These are phyloP conservation scores for Massariosphaeria phaeospora DNA, from an alignment of 495 filamentous ascomycete species.

Conservation along the genomic window DNA sequence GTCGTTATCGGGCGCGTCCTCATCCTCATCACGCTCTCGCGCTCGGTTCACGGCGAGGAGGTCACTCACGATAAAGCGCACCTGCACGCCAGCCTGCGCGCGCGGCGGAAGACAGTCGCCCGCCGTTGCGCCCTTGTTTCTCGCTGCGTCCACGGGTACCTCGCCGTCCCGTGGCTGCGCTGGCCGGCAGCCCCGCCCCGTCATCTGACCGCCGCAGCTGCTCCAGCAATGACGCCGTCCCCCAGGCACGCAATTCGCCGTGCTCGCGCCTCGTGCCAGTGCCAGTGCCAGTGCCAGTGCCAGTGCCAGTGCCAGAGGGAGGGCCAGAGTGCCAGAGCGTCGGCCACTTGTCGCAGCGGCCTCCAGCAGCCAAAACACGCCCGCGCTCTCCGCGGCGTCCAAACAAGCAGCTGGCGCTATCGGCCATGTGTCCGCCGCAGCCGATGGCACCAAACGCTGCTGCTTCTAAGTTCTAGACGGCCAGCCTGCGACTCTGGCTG, in stretches of 20 bases:
- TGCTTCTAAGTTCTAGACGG: background rate
- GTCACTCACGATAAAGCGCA: no score
- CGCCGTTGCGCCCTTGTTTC: no score
- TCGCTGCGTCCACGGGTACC: background rate
- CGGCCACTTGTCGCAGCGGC: no score
- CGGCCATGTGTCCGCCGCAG: conserved; percentile 2
- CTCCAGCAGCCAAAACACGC: no score
- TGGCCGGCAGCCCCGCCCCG: background rate
- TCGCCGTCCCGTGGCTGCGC: conserved; percentile 6
- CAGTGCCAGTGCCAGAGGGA: background rate
- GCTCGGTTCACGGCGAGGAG: background rate
- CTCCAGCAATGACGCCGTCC: conserved; percentile 2
- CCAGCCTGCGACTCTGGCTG: no score
- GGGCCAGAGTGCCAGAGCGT: no score
- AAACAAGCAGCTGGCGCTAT: background rate
- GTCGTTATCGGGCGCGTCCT: no score
- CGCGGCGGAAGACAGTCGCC: no score
- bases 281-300: background rate
- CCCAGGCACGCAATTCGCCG: conserved; percentile 18
- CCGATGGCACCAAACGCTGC: background rate
- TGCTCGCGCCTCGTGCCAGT: conserved; percentile 19
- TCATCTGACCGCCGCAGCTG: conserved; percentile 8
- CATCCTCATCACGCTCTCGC: background rate
- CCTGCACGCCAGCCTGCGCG: no score
- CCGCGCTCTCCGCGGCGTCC: no score